These are phyloP conservation scores for Gymnopus androsaceus DNA, from an alignment of 1,284 basidiomycete species.

Conservation along the genomic window DNA sequence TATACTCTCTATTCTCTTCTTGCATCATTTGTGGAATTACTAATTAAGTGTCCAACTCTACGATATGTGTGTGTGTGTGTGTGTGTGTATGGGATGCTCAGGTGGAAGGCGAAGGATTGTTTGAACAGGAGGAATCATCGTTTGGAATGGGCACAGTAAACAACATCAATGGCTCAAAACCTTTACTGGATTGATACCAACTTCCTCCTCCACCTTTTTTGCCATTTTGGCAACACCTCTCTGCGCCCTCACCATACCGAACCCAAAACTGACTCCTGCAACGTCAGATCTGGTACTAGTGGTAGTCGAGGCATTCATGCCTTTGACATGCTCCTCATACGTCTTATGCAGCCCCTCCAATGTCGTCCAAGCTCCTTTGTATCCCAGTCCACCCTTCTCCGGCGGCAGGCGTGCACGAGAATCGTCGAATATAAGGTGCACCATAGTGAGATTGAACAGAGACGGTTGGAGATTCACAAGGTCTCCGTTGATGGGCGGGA, in stretches of 20 bases:
- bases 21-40: too few species aligned
- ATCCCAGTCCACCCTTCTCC: conserved; percentile 66
- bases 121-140: too few species aligned
- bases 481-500: conserved; percentile 56
- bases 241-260: conserved; percentile 38
- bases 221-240: conserved; percentile 37
- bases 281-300: conserved; percentile 28
- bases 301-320: conserved; percentile 28
- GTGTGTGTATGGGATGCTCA: too few species aligned
- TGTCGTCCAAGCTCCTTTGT: conserved; percentile 59
- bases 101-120: too few species aligned
- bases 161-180: background rate
- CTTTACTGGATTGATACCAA: conserved; percentile 10
- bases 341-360: conserved; percentile 55
- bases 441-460: conserved; percentile 58
- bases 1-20: too few species aligned
- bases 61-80: too few species aligned
- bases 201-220: conserved; percentile 28
- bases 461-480: conserved; percentile 69
- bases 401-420: conserved; percentile 61
- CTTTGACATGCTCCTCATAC: conserved; percentile 50
- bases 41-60: too few species aligned
- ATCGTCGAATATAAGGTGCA: conserved; percentile 73
- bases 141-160: background rate
- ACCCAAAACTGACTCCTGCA: conserved; percentile 40